Percentiles rank a stretch among this genome's conserved stretches.
phyloP scores from a whole-genome alignment of 1,139 yeast genomes.

The Blastobotrys arbuscula region DNA sequence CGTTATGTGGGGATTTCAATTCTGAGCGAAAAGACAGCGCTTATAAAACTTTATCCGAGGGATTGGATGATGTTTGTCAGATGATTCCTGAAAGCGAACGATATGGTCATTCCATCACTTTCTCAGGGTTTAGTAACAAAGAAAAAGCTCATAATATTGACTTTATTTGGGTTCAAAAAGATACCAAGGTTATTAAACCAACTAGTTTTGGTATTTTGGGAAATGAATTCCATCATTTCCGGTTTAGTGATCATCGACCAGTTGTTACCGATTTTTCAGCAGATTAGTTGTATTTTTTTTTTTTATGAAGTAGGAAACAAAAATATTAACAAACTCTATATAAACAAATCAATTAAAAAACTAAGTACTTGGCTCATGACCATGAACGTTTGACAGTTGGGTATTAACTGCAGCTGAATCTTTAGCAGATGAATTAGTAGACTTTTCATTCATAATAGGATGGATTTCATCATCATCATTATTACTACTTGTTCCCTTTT shows the following conservation, averaged over 20 bases:
- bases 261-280: constrained; percentile 42
- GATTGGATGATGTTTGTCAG: constrained; percentile 35
- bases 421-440: neutral
- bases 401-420: neutral
- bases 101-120: constrained; percentile 45
- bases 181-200: constrained; percentile 34
- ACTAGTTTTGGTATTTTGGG: constrained; percentile 44
- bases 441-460: too few relatives aligned
- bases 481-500: constrained; percentile 4
- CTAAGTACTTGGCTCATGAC: neutral
- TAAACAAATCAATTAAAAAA: too few relatives aligned
- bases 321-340: too few relatives aligned
- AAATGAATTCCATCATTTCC: constrained; percentile 41
- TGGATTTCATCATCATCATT: constrained; percentile 1
- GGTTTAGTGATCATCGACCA: constrained; percentile 53
- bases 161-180: constrained; percentile 39
- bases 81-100: constrained; percentile 16
- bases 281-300: neutral
- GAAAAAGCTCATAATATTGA: constrained; percentile 41
- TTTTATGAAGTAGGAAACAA: too few relatives aligned
- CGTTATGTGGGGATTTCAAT: constrained; percentile 47
- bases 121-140: constrained; percentile 46
- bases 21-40: constrained; percentile 50
- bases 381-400: neutral
- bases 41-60: constrained; percentile 38